Evolutionary conservation across 192 early-diverging fungal species (phyloP), one percentile per base, ranked within the genome.

Genomic region (Entomortierella beljakovae): DNA sequence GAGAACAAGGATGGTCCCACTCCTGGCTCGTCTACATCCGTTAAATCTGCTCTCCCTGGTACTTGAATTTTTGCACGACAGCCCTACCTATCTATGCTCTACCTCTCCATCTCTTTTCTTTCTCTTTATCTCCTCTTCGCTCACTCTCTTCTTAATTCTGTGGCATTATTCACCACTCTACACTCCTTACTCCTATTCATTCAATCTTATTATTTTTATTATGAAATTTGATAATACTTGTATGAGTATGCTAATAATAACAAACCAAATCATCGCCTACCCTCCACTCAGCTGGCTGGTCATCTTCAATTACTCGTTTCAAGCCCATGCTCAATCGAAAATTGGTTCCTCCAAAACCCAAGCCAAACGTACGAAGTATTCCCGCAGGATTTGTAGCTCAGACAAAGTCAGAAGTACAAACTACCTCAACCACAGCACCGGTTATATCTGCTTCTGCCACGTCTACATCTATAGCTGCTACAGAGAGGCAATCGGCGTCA

Each of bases 291-390:
- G 82, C 72, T 54, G 79, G 72, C 1, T 84, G 82, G 82, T 64
- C 82, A 5, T 63, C 82, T 8, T 70, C 73, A 0, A 51, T 80
- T 3, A 72, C 80, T 25, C 79, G 82, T 23, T 73, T 84, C 71
- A 79, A 81, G 65, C 82, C 82, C 8, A 80, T 68, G 57, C 56
- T 83, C n/a, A 80, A 84, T 37, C 37, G 88, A 50, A 86, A 86
- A 57, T 81, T 73, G 9, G 62, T 81, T 6, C 85, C 82, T 53
- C 82, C 85, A 33, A 87, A 86, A 31, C 84, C 86, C 31, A 86
- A 82, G 52, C 64, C 85, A 10, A 70, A 74, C 38, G 61, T 71
- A 11, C 51, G 71, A 49, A 13, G 40, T 37, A 63, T 70, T 49
- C 50, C 61, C 49, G 55, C 61, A 10, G 72, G 70, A 48, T 70